phyloP scores from a whole-genome alignment of 2,329 filamentous ascomycete genomes.

The Diaporthe longicolla region DNA sequence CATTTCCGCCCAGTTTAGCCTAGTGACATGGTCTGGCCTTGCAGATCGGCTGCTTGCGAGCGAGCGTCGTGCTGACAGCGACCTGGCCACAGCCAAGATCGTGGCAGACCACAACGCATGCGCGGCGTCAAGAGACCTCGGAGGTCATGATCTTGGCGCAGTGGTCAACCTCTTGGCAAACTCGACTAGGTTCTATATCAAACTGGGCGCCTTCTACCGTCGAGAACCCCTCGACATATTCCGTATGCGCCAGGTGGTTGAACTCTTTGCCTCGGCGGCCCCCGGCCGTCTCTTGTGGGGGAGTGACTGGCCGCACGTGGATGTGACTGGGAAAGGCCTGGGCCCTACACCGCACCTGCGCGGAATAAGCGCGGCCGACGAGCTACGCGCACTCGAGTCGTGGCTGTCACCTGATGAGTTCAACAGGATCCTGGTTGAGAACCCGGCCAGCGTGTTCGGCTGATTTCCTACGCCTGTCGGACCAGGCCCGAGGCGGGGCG shows the following conservation, averaged over 20 bases:
- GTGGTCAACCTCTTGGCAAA: background rate
- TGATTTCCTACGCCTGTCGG: background rate
- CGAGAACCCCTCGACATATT: slow-evolving; percentile 1
- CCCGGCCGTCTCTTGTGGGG: slow-evolving; percentile 8
- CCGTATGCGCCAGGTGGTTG: background rate
- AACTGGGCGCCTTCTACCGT: slow-evolving; percentile 14
- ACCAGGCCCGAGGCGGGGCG: too few species aligned
- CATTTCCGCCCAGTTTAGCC: background rate
- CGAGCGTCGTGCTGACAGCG: background rate
- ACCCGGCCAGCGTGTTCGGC: background rate
- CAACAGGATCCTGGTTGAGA: background rate
- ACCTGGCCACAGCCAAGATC: background rate
- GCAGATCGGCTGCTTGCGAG: background rate
- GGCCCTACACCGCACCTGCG: background rate
- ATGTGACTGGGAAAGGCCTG: background rate
- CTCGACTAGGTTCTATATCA: background rate
- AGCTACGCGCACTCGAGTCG: slow-evolving; percentile 4
- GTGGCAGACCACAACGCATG: slow-evolving; percentile 16
- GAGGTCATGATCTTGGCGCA: background rate
- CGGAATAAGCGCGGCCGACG: background rate
- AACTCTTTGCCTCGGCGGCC: slow-evolving; percentile 5
- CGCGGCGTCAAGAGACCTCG: background rate
- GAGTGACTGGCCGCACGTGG: slow-evolving; percentile 14
- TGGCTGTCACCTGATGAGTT: background rate
- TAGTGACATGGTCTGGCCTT: background rate